Evolutionary conservation across 257 asterid species (phyloP).

Genomic region (Ophiorrhiza pumila): DNA sequence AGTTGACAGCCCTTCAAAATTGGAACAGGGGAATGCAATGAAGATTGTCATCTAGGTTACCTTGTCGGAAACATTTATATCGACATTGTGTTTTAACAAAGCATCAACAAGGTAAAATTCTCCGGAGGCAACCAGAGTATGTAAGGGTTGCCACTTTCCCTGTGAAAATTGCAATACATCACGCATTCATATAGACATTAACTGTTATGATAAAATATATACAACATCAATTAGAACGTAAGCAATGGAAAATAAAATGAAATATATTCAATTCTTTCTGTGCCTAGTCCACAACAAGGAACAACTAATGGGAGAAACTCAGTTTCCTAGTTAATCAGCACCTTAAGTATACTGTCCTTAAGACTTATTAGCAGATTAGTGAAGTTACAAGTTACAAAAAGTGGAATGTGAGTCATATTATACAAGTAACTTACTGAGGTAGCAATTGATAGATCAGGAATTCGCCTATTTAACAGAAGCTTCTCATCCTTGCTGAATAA

Average conservation of each 20-base stretch:
- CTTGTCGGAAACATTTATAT: conserved; percentile 72
- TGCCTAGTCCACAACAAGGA: background rate
- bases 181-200: background rate
- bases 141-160: conserved; percentile 95
- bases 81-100: conserved; percentile 65
- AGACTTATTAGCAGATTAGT: background rate
- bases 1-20: background rate
- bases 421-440: conserved; percentile 63
- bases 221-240: background rate
- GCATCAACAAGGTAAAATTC: conserved; percentile 70
- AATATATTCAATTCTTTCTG: background rate
- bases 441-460: conserved; percentile 67
- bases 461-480: conserved; percentile 53
- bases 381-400: background rate
- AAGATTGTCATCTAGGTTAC: conserved; percentile 32
- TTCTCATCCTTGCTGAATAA: conserved; percentile 77
- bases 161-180: conserved; percentile 24
- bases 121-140: conserved; percentile 86
- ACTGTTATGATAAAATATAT: background rate
- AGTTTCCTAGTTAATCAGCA: background rate
- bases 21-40: conserved; percentile 4
- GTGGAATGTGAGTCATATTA: background rate
- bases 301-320: background rate
- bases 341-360: background rate
- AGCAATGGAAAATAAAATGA: background rate